Evolutionary conservation across 2,329 filamentous ascomycete species (phyloP), one percentile per base, ranked within the genome.

Genomic region (Colletotrichum brevisporum): DNA sequence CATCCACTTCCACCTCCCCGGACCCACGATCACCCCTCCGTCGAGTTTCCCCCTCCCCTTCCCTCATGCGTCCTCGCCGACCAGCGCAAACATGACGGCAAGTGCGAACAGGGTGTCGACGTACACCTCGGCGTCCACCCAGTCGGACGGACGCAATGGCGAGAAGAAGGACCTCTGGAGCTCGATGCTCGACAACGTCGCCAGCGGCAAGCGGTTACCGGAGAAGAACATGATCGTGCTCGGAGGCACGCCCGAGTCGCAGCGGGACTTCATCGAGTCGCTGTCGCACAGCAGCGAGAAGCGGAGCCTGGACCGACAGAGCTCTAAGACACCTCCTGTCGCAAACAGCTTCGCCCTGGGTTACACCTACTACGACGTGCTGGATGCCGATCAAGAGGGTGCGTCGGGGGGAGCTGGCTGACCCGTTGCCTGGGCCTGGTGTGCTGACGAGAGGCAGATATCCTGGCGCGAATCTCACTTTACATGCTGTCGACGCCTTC

Each of bases 321-420:
- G 76, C 75, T 84, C 77, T 74, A 91, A 89, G 78, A 87, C 88
- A 70, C 92, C 94, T 2, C 94, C 94, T 24, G 89, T 97, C 76
- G 95, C 95, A 63, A 98, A 98, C 78, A 92, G 92, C 77, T 97
- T 97, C 80, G 95, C 95, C 12, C 83, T 98, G 69, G 95, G 95
- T 59, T 98, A 98, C 79, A 97, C 95, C 62, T 98, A 97, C 82
- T 94, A 97, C 79, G 94, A 98, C 81, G 94, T 98, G 45, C 86
- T 97, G 45, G 95, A 98, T 80, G 92, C 94, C 65, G 95, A 98
- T 78, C 94, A 97, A 80, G 95, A 98, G 85, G 93, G 93, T 94
- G 81, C 68, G 80, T 76, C n/a, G 2, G 31, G 18, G 16, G 56
- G 15, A 51, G 31, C 50, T 45, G 15, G 36, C 13, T 21, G 16